phyloP scores from a whole-genome alignment of 352 stramenopile genomes.

The Labyrinthula sp. region DNA sequence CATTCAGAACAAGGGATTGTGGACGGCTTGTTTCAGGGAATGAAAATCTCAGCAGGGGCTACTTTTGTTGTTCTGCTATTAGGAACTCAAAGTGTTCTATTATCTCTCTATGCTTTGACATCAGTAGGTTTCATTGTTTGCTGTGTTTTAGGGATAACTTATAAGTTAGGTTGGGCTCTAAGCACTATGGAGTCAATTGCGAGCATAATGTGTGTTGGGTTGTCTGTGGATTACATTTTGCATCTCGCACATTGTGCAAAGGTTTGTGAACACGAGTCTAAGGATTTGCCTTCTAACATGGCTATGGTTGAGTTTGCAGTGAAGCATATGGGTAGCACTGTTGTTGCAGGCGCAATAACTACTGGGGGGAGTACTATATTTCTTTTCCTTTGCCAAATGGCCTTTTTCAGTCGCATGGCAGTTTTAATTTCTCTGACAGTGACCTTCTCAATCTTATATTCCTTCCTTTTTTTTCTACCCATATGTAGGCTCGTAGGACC shows the following conservation, averaged over 20 bases:
- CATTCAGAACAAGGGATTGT: slow-evolving; percentile 32
- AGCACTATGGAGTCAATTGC: slow-evolving; percentile 33
- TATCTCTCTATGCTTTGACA: slow-evolving; percentile 30
- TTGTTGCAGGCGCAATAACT: slow-evolving; percentile 35
- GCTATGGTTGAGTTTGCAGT: slow-evolving; percentile 29
- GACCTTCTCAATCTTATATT: too few species aligned
- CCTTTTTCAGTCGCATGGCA: slow-evolving; percentile 37
- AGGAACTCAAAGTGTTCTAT: slow-evolving; percentile 33
- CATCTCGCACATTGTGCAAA: slow-evolving; percentile 32
- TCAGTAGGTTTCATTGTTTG: slow-evolving; percentile 33
- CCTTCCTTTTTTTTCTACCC: too few species aligned
- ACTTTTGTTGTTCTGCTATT: slow-evolving; percentile 32
- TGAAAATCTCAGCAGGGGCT: slow-evolving; percentile 34
- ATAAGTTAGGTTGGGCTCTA: slow-evolving; percentile 32
- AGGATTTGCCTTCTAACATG: slow-evolving; percentile 3
- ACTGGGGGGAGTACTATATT: slow-evolving; percentile 30
- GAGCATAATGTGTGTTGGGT: slow-evolving; percentile 35
- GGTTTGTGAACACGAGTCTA: slow-evolving; percentile 31
- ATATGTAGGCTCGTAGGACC: too few species aligned
- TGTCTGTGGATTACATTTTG: slow-evolving; percentile 36
- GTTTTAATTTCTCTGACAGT: slow-evolving; percentile 32
- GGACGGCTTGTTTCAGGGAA: slow-evolving; percentile 30
- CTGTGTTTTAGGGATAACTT: slow-evolving; percentile 30
- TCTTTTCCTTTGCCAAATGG: slow-evolving; percentile 31
- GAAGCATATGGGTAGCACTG: slow-evolving; percentile 31